A percentile compares a stretch with the other conserved stretches of the same genome.
Conservation (phyloP, 2,329 filamentous ascomycete genomes). For the Beauveria pseudobassiana region DNA sequence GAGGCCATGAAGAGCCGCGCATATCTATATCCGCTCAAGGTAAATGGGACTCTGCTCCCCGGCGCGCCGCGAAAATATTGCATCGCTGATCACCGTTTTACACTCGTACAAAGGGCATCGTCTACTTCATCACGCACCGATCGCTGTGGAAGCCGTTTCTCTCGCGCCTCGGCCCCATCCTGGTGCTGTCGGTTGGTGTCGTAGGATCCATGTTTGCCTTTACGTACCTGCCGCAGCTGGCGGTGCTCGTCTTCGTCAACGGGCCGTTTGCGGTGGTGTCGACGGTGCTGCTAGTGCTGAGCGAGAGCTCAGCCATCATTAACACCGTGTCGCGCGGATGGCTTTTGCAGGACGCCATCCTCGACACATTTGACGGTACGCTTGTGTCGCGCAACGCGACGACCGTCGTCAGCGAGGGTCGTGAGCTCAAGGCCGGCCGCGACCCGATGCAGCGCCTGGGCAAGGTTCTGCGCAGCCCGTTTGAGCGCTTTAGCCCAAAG, state of each 20-base stretch:
- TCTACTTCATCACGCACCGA: conserved; percentile 50
- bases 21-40: conserved; percentile 80
- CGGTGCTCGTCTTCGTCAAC: conserved; percentile 74
- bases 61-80: background rate
- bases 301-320: conserved; percentile 52
- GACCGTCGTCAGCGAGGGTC: conserved; percentile 63
- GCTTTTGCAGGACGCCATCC: conserved; percentile 70
- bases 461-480: conserved; percentile 49
- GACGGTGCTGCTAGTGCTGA: conserved; percentile 60
- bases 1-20: conserved; percentile 69
- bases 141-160: conserved; percentile 52
- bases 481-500: conserved; percentile 48
- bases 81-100: background rate
- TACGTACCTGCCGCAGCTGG: conserved; percentile 78
- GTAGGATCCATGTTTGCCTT: conserved; percentile 79
- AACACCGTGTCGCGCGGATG: conserved; percentile 58
- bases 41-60: conserved; percentile 18
- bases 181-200: conserved; percentile 65
- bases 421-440: conserved; percentile 58
- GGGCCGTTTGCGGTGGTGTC: conserved; percentile 73
- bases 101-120: conserved; percentile 39
- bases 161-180: conserved; percentile 49
- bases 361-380: conserved; percentile 83
- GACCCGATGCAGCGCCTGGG: conserved; percentile 52
- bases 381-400: conserved; percentile 44